Percentiles rank a stretch among this genome's conserved stretches.
Conservation (phyloP, 2,329 filamentous ascomycete species). For the Escovopsis sp. region DNA sequence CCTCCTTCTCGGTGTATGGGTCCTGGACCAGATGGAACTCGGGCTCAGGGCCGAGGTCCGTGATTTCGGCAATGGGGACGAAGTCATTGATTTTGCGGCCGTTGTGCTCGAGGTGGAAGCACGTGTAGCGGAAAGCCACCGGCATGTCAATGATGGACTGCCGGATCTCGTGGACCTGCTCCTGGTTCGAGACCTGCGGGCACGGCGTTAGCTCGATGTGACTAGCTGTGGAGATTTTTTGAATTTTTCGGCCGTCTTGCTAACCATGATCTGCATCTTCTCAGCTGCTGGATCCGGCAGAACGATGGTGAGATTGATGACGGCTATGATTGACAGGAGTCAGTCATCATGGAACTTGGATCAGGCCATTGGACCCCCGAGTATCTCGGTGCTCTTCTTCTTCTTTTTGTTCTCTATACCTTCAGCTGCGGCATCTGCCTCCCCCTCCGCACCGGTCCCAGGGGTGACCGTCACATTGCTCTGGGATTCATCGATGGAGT, state of each 20-base stretch:
- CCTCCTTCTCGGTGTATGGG: slow-evolving; percentile 96
- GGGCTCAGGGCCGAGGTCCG: slow-evolving; percentile 60
- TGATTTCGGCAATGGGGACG: slow-evolving; percentile 77
- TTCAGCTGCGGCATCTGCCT: slow-evolving; percentile 19
- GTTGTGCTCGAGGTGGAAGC: slow-evolving; percentile 91
- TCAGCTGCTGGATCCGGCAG: slow-evolving; percentile 61
- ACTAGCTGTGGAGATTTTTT: not conserved
- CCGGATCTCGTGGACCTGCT: slow-evolving; percentile 93
- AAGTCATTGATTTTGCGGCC: slow-evolving; percentile 91
- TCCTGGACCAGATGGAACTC: slow-evolving; percentile 78
- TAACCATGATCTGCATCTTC: slow-evolving; percentile 75
- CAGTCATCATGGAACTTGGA: not conserved
- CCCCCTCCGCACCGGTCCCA: slow-evolving; percentile 14
- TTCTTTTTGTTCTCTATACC: slow-evolving; percentile 10
- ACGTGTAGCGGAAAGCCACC: slow-evolving; percentile 89
- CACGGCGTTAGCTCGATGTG: slow-evolving; percentile 1
- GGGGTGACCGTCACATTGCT: slow-evolving; percentile 12
- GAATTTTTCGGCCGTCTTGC: slow-evolving; percentile 10
- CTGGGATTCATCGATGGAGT: slow-evolving; percentile 13
- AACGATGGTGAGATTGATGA: slow-evolving; percentile 55
- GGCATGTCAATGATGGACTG: slow-evolving; percentile 93
- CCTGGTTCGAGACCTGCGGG: slow-evolving; percentile 68
- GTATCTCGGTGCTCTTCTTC: too few species aligned
- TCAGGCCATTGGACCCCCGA: too few species aligned
- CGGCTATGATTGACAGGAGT: slow-evolving; percentile 21